phyloP scores from a whole-genome alignment of 225 moss, liverwort and hornwort genomes.

The Asterella californica region DNA sequence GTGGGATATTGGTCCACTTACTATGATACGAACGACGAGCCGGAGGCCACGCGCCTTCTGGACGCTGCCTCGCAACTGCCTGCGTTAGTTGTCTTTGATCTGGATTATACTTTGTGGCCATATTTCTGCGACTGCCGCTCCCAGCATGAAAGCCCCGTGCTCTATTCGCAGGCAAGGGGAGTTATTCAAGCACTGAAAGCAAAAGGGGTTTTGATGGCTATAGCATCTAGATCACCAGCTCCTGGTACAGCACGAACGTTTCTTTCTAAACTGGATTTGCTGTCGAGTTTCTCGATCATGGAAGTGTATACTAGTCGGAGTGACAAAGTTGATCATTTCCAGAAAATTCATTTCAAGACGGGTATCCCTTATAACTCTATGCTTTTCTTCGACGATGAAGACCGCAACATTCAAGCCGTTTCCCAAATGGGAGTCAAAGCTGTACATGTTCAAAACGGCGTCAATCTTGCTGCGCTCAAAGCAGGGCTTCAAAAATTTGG shows the following conservation, averaged over 20 bases:
- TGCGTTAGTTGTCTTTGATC: slow-evolving; percentile 80
- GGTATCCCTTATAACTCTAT: slow-evolving; percentile 66
- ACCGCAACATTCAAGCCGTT: slow-evolving; percentile 79
- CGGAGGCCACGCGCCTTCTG: slow-evolving; percentile 59
- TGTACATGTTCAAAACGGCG: slow-evolving; percentile 41
- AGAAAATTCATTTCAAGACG: slow-evolving; percentile 67
- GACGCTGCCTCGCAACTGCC: slow-evolving; percentile 55
- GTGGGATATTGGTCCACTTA: slow-evolving; percentile 31
- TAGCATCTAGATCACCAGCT: slow-evolving; percentile 83
- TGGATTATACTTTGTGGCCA: slow-evolving; percentile 93
- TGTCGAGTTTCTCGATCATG: slow-evolving; percentile 58
- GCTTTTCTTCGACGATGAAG: slow-evolving; percentile 89
- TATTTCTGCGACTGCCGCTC: slow-evolving; percentile 84
- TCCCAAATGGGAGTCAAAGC: slow-evolving; percentile 41
- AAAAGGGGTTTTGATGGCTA: slow-evolving; percentile 82
- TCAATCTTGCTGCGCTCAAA: slow-evolving; percentile 40
- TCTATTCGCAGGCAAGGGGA: slow-evolving; percentile 73
- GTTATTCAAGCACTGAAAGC: slow-evolving; percentile 66
- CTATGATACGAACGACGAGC: slow-evolving; percentile 37
- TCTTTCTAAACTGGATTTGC: slow-evolving; percentile 62
- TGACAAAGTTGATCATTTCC: slow-evolving; percentile 83
- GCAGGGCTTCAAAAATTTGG: slow-evolving; percentile 43
- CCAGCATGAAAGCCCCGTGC: slow-evolving; percentile 58
- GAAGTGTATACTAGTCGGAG: slow-evolving; percentile 86
- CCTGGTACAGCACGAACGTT: slow-evolving; percentile 64